A percentile compares a stretch with the other conserved stretches of the same genome.
Evolutionary conservation across 352 stramenopile genomes (phyloP).

Genomic region (Phytophthora citricola): DNA sequence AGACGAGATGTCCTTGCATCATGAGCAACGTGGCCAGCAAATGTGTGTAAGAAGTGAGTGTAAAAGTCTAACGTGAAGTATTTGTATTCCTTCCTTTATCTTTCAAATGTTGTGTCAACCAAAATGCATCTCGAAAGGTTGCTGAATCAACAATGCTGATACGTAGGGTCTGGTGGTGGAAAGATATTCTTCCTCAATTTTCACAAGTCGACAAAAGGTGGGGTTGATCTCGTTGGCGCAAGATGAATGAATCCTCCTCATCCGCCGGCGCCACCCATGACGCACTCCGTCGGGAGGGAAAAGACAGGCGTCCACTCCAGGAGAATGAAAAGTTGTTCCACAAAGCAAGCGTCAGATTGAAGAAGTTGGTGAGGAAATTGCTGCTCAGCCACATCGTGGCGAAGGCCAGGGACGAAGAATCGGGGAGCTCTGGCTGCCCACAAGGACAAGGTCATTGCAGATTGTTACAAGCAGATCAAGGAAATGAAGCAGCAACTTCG

Average conservation of each 20-base stretch:
- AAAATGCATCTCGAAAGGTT: no score
- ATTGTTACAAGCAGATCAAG: constrained; percentile 18
- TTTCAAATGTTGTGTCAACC: no score
- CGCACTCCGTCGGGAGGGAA: no score
- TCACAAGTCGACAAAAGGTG: no score
- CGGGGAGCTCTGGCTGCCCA: constrained; percentile 2
- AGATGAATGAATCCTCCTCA: no score
- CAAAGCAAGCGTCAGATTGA: neutral
- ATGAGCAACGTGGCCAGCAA: neutral
- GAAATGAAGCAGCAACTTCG: constrained; percentile 4
- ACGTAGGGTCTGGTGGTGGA: no score
- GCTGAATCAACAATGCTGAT: no score
- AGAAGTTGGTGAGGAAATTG: neutral
- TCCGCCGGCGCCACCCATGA: no score
- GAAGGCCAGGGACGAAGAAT: constrained; percentile 4
- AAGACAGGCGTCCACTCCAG: no score
- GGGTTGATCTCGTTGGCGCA: no score
- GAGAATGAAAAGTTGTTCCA: no score
- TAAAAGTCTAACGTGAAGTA: constrained; percentile 3
- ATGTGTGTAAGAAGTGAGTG: neutral
- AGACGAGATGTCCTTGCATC: neutral
- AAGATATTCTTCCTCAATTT: no score
- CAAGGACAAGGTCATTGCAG: constrained; percentile 14
- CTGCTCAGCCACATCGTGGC: constrained; percentile 8
- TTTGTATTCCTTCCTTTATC: neutral